Evolutionary conservation across 805 yeast genomes (phyloP), one percentile per base, ranked within the genome.

Genomic region (Candida sanyiensis): DNA sequence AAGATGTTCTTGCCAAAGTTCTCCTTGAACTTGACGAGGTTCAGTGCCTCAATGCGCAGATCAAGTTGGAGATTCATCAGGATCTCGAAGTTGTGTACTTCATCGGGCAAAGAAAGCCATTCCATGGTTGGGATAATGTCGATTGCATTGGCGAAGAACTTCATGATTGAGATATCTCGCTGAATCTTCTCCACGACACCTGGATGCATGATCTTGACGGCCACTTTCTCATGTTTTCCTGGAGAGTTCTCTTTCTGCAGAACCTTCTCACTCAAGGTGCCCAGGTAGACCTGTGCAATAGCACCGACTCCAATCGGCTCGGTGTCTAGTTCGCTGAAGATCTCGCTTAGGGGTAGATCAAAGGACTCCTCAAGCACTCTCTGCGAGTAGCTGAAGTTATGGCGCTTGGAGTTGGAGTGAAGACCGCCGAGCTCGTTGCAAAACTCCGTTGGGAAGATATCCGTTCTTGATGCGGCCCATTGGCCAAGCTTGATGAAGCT

Each of bases 401-500:
- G 99, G 6, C 81, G 71, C 42, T 73, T 76, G 8, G 88, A 90
- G 54, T 86, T 76, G 5, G 96, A 84, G 59, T 93, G 99, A 39
- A 93, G 63, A 18, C 72, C 63, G 8, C 85, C 75, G 49, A 93
- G 63, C 53, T 84, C 88, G 17, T 75, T 73, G 58, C 97, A 90
- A 59, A 90, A 62, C 28, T 73, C 84, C 33, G 63, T 66, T 3
- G 96, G 82, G 62, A 93, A 90, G 24, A 93, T 82, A 61, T 93
- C 99, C 0, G 95, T 85, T 59, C 99, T 74, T 9, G 96, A 83
- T 3, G 97, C 97, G 0, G 98, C 98, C 99, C 99, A 93, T 64
- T 93, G 99, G 4, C 97, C 98, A 41, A 93, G 71, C 59, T 86
- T 83, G 40, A 83, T 79, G 57, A 83, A 93, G 4, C 96, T 82